Evolutionary conservation across 2,329 filamentous ascomycete species (phyloP).

Genomic region (Colletotrichum sp.): DNA sequence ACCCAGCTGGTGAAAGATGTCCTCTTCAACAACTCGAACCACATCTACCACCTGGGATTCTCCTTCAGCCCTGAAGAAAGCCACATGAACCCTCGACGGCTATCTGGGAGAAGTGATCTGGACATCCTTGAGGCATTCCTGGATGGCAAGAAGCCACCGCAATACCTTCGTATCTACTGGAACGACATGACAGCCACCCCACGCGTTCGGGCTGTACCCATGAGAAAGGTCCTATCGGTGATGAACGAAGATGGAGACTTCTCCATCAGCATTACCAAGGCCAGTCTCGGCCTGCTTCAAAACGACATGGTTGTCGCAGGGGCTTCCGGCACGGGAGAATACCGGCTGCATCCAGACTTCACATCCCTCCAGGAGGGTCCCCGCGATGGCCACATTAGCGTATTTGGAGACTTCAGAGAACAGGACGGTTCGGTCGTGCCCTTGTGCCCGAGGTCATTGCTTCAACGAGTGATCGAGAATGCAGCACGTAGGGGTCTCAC

Average conservation of each 20-base stretch:
- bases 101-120: constrained; percentile 32
- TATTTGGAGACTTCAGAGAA: constrained; percentile 70
- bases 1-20: constrained; percentile 69
- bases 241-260: constrained; percentile 48
- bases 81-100: constrained; percentile 1
- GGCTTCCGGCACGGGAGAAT: constrained; percentile 66
- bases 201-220: constrained; percentile 71
- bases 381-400: constrained; percentile 65
- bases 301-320: constrained; percentile 64
- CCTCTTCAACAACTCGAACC: constrained; percentile 78
- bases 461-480: constrained; percentile 58
- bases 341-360: constrained; percentile 70
- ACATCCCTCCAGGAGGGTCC: constrained; percentile 64
- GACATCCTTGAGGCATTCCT: constrained; percentile 47
- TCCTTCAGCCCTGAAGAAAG: constrained; percentile 35
- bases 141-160: constrained; percentile 52
- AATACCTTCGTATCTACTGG: constrained; percentile 79
- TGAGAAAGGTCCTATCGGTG: constrained; percentile 57
- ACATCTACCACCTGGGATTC: constrained; percentile 70
- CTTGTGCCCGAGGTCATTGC: constrained; percentile 69
- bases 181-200: constrained; percentile 77
- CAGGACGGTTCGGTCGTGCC: constrained; percentile 52
- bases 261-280: constrained; percentile 66
- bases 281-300: constrained; percentile 70
- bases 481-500: constrained; percentile 58